Percentiles rank a stretch among this genome's conserved stretches.
phyloP scores from a whole-genome alignment of 441 rosid species.

The Populus hybrid region DNA sequence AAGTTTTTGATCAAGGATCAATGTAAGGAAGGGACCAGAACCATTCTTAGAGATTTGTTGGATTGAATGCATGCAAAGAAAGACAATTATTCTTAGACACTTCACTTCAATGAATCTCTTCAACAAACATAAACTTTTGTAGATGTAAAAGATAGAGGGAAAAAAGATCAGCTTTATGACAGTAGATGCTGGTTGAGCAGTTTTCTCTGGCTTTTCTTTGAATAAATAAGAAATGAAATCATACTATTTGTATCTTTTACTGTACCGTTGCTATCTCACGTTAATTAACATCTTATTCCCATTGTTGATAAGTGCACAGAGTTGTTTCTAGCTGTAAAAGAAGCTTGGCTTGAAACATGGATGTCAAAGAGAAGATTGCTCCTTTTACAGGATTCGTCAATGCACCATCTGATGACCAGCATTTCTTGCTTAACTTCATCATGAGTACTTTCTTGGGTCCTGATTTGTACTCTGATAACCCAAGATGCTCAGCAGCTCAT shows the following conservation, averaged over 20 bases:
- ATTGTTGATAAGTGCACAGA: background rate
- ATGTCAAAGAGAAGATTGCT: conserved; percentile 7
- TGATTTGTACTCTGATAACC: conserved; percentile 58
- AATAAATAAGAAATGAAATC: background rate
- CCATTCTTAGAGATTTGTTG: too few species aligned
- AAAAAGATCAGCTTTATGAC: background rate
- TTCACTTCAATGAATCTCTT: background rate
- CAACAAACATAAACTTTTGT: background rate
- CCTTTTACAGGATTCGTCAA: background rate
- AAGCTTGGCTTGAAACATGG: conserved; percentile 23
- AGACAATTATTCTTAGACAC: too few species aligned
- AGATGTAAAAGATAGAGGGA: background rate
- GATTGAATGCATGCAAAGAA: too few species aligned
- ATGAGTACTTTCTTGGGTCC: conserved; percentile 66
- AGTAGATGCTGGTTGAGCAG: background rate
- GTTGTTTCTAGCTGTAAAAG: background rate
- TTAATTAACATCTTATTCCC: background rate
- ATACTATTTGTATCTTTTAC: background rate
- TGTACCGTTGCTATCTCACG: background rate
- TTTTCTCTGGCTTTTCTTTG: background rate
- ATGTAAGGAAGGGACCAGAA: too few species aligned
- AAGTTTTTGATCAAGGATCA: too few species aligned
- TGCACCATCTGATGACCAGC: conserved; percentile 33
- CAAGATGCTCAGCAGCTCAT: conserved; percentile 53
- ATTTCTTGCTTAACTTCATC: conserved; percentile 57